Percentiles rank a stretch among this genome's conserved stretches.
Conservation (phyloP, 2,329 filamentous ascomycete genomes). For the Lizonia empirigonia region DNA sequence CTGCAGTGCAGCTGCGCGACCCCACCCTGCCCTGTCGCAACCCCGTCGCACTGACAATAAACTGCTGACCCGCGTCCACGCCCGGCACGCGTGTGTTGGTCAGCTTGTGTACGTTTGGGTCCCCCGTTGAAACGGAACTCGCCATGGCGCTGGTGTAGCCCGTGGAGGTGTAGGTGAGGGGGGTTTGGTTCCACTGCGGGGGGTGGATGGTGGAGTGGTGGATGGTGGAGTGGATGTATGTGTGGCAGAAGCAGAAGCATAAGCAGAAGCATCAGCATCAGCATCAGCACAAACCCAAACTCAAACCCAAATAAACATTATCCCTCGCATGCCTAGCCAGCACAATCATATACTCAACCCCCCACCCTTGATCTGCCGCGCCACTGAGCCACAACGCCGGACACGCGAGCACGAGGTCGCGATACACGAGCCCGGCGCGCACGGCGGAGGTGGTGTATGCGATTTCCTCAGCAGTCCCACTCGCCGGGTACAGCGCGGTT, state of each 20-base stretch:
- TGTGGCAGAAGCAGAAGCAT: no score
- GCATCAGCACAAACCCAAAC: no score
- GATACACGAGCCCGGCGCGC: slow-evolving; percentile 62
- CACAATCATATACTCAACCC: slow-evolving; percentile 65
- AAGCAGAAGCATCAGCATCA: no score
- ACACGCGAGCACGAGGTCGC: slow-evolving; percentile 65
- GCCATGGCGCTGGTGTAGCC: slow-evolving; percentile 65
- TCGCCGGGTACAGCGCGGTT: slow-evolving; percentile 55
- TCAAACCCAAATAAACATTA: slow-evolving; percentile 58
- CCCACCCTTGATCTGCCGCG: slow-evolving; percentile 55
- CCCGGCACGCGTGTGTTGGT: slow-evolving; percentile 52
- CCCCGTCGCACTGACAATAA: slow-evolving; percentile 56
- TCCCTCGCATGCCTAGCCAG: slow-evolving; percentile 66
- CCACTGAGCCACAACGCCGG: slow-evolving; percentile 63
- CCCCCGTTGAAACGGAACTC: slow-evolving; percentile 64
- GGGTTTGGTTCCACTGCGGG: slow-evolving; percentile 60
- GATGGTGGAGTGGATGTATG: no score
- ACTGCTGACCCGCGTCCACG: slow-evolving; percentile 55
- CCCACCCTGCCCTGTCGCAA: slow-evolving; percentile 50
- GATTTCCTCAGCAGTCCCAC: slow-evolving; percentile 57
- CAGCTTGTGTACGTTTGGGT: slow-evolving; percentile 64
- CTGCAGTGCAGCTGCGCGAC: slow-evolving; percentile 50
- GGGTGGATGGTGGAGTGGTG: slow-evolving; percentile 8
- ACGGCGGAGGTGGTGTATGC: slow-evolving; percentile 58
- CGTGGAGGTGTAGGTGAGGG: slow-evolving; percentile 60